A percentile compares a stretch with the other conserved stretches of the same genome.
Evolutionary conservation across 352 stramenopile species (phyloP).

Genomic region (Peronosclerospora sorghi): DNA sequence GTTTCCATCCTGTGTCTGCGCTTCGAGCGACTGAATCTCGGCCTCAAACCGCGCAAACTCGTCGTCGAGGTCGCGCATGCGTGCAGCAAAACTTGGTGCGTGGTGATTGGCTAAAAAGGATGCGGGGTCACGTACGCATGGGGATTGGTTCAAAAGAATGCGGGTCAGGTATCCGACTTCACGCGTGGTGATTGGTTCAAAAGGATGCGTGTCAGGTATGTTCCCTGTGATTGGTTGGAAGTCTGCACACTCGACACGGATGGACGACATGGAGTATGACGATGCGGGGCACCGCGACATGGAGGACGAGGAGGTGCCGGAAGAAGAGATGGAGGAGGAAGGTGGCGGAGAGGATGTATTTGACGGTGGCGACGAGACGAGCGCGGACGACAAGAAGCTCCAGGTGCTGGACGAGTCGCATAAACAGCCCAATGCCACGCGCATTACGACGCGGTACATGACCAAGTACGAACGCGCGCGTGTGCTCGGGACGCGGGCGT

Average conservation of each 20-base stretch:
- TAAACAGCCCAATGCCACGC: conserved; percentile 75
- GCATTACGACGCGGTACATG: conserved; percentile 97
- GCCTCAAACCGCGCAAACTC: conserved; percentile 78
- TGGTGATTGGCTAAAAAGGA: conserved; percentile 8
- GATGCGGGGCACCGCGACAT: conserved; percentile 66
- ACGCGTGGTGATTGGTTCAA: too few relatives aligned
- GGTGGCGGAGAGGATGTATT: conserved; percentile 63
- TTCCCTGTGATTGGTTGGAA: neutral
- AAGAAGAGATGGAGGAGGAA: conserved; percentile 64
- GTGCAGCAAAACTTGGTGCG: neutral
- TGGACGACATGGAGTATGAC: conserved; percentile 85
- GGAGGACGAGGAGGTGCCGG: conserved; percentile 72
- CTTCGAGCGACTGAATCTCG: conserved; percentile 68
- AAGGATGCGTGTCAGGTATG: too few relatives aligned
- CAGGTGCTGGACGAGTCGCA: conserved; percentile 78
- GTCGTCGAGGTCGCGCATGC: conserved; percentile 61
- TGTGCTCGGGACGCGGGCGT: conserved; percentile 94
- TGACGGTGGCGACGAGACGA: conserved; percentile 46
- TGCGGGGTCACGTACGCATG: too few relatives aligned
- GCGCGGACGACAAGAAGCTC: conserved; percentile 47
- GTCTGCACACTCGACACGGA: conserved; percentile 17
- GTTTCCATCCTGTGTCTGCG: conserved; percentile 11
- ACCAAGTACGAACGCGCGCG: conserved; percentile 99
- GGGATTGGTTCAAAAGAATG: too few relatives aligned
- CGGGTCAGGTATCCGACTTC: too few relatives aligned